Evolutionary conservation across 192 early-diverging fungal species (phyloP).

Genomic region (Haplosporangium gracile): DNA sequence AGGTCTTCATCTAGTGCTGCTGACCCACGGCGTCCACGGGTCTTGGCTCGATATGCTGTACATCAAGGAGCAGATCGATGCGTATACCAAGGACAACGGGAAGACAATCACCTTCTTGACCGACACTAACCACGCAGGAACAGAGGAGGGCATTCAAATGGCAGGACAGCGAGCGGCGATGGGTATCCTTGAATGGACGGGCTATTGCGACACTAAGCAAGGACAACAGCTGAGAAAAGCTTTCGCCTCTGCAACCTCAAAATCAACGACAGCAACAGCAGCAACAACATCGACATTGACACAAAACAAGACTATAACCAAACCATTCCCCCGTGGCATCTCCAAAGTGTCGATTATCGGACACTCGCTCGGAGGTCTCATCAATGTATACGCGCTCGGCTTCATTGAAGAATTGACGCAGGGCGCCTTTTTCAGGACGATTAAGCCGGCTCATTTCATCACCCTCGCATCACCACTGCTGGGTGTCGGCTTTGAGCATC

Average conservation of each 20-base stretch:
- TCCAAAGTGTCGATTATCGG: conserved; percentile 62
- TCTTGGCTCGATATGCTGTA: conserved; percentile 58
- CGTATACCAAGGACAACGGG: conserved; percentile 20
- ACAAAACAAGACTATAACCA: conserved; percentile 3
- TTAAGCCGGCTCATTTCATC: conserved; percentile 61
- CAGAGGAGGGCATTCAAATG: conserved; percentile 61
- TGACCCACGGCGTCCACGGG: conserved; percentile 62
- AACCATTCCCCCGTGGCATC: conserved; percentile 25
- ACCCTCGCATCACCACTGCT: conserved; percentile 61
- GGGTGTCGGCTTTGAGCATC: conserved; percentile 56
- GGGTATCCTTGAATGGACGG: conserved; percentile 53
- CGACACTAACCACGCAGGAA: conserved; percentile 61
- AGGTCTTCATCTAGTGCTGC: conserved; percentile 50
- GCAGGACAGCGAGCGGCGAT: conserved; percentile 58
- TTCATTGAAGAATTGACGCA: conserved; percentile 59
- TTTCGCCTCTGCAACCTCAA: background rate
- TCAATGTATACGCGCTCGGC: conserved; percentile 59
- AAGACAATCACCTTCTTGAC: conserved; percentile 42
- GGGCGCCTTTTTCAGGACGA: conserved; percentile 57
- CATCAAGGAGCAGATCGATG: conserved; percentile 57
- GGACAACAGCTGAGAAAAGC: conserved; percentile 16
- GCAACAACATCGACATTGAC: background rate
- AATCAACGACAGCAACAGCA: background rate
- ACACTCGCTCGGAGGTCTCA: conserved; percentile 65
- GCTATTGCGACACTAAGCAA: conserved; percentile 36